phyloP scores from a whole-genome alignment of 169 alveolate species.

The Babesia gibsoni region DNA sequence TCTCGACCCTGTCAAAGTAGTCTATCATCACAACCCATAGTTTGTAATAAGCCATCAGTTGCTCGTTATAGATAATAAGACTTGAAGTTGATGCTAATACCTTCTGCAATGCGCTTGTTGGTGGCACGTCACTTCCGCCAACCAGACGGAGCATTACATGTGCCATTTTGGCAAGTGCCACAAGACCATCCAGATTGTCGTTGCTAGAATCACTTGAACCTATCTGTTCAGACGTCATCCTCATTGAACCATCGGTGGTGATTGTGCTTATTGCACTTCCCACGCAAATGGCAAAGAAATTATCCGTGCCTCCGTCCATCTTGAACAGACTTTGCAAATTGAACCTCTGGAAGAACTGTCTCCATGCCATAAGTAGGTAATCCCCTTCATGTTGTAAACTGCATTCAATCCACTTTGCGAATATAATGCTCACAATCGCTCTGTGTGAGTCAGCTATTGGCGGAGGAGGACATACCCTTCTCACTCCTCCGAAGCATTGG shows the following conservation, averaged over 20 bases:
- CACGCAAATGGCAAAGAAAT: slow-evolving; percentile 81
- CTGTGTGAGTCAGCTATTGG: slow-evolving; percentile 68
- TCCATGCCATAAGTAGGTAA: slow-evolving; percentile 60
- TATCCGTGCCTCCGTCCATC: slow-evolving; percentile 85
- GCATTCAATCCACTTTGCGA: slow-evolving; percentile 72
- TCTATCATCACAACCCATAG: slow-evolving; percentile 69
- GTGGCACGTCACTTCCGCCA: slow-evolving; percentile 83
- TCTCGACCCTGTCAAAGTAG: slow-evolving; percentile 67
- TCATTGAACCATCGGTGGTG: background rate
- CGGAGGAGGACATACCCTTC: slow-evolving; percentile 70
- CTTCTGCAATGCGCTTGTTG: slow-evolving; percentile 82
- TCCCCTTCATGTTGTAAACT: slow-evolving; percentile 61
- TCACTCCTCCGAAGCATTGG: slow-evolving; percentile 73
- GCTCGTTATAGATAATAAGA: slow-evolving; percentile 69
- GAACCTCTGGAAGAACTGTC: slow-evolving; percentile 81
- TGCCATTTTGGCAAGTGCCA: slow-evolving; percentile 81
- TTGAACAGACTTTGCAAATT: slow-evolving; percentile 81
- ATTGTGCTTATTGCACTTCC: slow-evolving; percentile 69
- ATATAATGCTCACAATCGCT: slow-evolving; percentile 60
- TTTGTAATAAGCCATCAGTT: slow-evolving; percentile 72
- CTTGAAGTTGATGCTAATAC: slow-evolving; percentile 73
- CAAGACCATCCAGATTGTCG: background rate
- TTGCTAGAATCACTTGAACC: background rate
- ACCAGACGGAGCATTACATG: slow-evolving; percentile 81
- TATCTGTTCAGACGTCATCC: background rate